Evolutionary conservation across 352 stramenopile genomes (phyloP).

Genomic region (Nothophytophthora sp.): DNA sequence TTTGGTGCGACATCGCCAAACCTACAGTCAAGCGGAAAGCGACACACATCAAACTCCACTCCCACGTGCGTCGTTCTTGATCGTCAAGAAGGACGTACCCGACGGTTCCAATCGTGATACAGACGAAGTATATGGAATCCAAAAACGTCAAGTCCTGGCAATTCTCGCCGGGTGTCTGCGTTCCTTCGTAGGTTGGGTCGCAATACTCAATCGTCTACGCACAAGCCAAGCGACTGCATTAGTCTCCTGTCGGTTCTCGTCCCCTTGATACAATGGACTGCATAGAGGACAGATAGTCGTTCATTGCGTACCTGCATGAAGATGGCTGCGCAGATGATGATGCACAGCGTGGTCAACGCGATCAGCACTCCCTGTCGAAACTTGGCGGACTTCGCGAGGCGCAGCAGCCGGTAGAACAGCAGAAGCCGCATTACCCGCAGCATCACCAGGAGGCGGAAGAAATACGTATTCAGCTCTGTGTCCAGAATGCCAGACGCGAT

Average conservation of each 20-base stretch:
- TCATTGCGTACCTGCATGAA: conserved; percentile 51
- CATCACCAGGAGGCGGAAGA: conserved; percentile 66
- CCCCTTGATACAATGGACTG: too few relatives aligned
- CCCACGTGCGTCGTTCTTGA: background rate
- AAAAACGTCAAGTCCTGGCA: conserved; percentile 79
- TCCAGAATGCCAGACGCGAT: conserved; percentile 18
- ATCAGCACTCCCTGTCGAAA: conserved; percentile 55
- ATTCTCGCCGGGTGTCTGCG: conserved; percentile 25
- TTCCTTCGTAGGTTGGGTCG: conserved; percentile 23
- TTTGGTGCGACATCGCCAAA: conserved; percentile 79
- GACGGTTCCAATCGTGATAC: conserved; percentile 84
- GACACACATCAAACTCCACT: background rate
- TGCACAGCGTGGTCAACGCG: conserved; percentile 47
- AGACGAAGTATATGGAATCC: conserved; percentile 82
- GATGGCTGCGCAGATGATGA: conserved; percentile 65
- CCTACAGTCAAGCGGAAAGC: conserved; percentile 16
- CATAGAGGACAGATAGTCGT: too few relatives aligned
- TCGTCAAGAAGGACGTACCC: too few relatives aligned
- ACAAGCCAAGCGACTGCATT: too few relatives aligned
- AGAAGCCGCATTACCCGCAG: conserved; percentile 58
- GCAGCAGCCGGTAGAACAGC: conserved; percentile 63
- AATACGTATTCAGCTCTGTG: conserved; percentile 35
- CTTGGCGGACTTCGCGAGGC: conserved; percentile 61
- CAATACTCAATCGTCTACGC: conserved; percentile 67
- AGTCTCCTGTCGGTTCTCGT: too few relatives aligned